Base-by-base conservation (phyloP, 2,329 filamentous ascomycete species). In the Didymosphaeria variabile region DNA sequence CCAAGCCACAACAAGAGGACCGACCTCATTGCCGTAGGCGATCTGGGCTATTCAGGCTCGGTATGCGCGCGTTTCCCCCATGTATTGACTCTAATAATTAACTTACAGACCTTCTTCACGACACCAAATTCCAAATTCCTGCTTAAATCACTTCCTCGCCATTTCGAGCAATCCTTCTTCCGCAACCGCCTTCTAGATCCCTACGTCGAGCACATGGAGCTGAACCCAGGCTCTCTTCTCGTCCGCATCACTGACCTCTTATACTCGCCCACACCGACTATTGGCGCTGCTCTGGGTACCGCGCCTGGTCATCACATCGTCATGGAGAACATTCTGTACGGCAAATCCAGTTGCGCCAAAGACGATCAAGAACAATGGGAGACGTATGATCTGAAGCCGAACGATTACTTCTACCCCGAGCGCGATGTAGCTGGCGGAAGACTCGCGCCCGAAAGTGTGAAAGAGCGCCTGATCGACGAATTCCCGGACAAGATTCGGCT, bases 301-400 rank as follows among this genome's bases (percentile, higher is more conserved):
- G 86, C 88, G 0, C 90, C 91, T 0, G 87, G 86, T 0, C 90
- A 92, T 66, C 90, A 92, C 70, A 90, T 93, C 61, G 83, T 93
- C 69, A 93, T 93, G 91, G 90, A 92, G 74, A 93, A 93, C 71
- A 81, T 91, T 2, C 79, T 92, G 26, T 87, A 86, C 63, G 90
- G 90, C 1, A 84, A 87, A 63, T 80, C 70, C 2, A 70, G 63
- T 42, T 73, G 81, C 15, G 77, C 80, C 13, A 79, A 81, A 57
- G 70, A 71, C 10, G 73, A 77, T 49, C 71, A 79, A 58, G 73
- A 81, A 49, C 77, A 82, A 19, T 93, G 90, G 90, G 87, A 92
- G 71, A 88, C 86, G 1, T 93, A 89, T 77, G 91, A 93, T 62
- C 83, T 93, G 52, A 93, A 93, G 71, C 91, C 91, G 0, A 86